Percentiles rank a stretch among this genome's conserved stretches.
Conservation (phyloP, 2,329 filamentous ascomycete genomes). For the Aspergillus novoparasiticus region DNA sequence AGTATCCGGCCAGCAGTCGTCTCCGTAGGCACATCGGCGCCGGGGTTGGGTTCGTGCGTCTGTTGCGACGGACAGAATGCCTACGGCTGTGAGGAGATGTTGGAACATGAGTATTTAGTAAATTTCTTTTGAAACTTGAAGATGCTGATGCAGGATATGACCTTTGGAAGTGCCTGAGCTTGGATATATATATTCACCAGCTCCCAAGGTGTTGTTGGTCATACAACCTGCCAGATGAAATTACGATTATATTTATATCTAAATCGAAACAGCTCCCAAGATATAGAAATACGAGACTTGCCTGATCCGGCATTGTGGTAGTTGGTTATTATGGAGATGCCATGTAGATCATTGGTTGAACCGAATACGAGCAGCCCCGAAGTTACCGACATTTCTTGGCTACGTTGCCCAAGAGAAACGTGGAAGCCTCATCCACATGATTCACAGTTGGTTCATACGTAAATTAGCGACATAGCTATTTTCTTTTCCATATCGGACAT, state of each 20-base stretch:
- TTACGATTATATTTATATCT: background rate
- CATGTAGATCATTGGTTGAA: background rate
- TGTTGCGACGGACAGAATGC: background rate
- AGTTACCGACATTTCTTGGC: background rate
- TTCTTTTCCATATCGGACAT: background rate
- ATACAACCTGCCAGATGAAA: background rate
- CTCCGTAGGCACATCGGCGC: background rate
- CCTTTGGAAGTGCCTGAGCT: too few species aligned
- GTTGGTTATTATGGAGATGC: background rate
- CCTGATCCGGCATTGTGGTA: background rate
- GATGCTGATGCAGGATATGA: too few species aligned
- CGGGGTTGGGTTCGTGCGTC: background rate
- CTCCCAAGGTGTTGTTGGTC: accelerated
- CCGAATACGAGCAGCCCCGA: background rate
- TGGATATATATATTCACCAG: background rate
- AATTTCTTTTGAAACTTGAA: too few species aligned
- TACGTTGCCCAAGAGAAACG: background rate
- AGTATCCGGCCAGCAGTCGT: constrained; percentile 2
- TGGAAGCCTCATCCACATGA: background rate
- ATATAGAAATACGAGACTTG: background rate
- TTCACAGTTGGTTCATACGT: background rate
- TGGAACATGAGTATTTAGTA: background rate
- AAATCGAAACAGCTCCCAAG: background rate
- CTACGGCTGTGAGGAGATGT: background rate
- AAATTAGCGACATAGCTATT: background rate